Evolutionary conservation across 1,139 yeast genomes (phyloP).

Genomic region (Lodderomyces metapsilosis): DNA sequence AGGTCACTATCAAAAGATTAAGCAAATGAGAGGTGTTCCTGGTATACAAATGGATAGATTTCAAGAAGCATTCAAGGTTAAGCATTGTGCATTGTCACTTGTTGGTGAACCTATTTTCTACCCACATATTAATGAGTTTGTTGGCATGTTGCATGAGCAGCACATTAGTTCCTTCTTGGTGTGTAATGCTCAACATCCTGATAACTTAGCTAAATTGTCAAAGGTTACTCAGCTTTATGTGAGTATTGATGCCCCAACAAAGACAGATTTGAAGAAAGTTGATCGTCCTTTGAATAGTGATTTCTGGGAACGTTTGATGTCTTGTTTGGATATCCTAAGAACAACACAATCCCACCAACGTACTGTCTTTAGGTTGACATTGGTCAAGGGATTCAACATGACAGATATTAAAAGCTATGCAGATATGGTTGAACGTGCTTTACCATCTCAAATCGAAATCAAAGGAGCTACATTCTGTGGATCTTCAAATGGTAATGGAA

Average conservation of each 20-base stretch:
- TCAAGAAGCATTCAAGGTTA: slow-evolving; percentile 84
- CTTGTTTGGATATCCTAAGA: slow-evolving; percentile 76
- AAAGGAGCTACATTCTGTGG: slow-evolving; percentile 97
- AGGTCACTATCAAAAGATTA: slow-evolving; percentile 88
- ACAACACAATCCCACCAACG: slow-evolving; percentile 76
- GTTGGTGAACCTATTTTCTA: slow-evolving; percentile 96
- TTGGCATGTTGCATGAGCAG: slow-evolving; percentile 72
- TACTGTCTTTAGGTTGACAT: slow-evolving; percentile 86
- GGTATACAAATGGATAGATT: slow-evolving; percentile 89
- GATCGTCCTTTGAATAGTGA: slow-evolving; percentile 89
- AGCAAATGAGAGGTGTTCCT: slow-evolving; percentile 94
- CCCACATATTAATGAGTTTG: slow-evolving; percentile 85
- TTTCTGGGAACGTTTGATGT: slow-evolving; percentile 85
- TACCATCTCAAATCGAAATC: slow-evolving; percentile 86
- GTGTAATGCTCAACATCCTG: slow-evolving; percentile 96
- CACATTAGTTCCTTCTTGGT: slow-evolving; percentile 85
- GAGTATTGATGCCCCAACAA: slow-evolving; percentile 89
- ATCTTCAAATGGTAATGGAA: slow-evolving; percentile 73
- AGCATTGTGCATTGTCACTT: slow-evolving; percentile 86
- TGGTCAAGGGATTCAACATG: slow-evolving; percentile 91
- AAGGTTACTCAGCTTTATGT: slow-evolving; percentile 90
- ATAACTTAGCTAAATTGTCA: slow-evolving; percentile 61
- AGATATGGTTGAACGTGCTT: slow-evolving; percentile 77
- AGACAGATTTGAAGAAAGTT: slow-evolving; percentile 72
- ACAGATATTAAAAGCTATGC: slow-evolving; percentile 83